A percentile compares a stretch with the other conserved stretches of the same genome.
phyloP scores from a whole-genome alignment of 495 filamentous ascomycete species.

The Podospora comata region DNA sequence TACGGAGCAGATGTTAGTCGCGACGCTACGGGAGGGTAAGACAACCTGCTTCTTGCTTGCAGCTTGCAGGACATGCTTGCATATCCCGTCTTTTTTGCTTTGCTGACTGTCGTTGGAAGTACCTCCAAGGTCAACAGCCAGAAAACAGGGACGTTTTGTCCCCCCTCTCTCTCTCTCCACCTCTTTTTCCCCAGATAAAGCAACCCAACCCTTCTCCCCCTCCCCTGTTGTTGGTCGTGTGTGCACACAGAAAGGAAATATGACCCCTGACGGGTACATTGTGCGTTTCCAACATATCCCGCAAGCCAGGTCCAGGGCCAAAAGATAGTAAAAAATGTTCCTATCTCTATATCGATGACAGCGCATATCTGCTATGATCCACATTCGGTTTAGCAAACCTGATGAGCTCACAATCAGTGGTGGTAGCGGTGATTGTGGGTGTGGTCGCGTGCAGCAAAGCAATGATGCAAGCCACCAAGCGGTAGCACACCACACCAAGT shows the following conservation, averaged over 20 bases:
- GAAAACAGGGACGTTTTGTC: too few species aligned
- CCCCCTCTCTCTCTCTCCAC: too few species aligned
- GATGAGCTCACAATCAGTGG: neutral
- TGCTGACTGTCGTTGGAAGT: neutral
- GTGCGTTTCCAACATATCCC: neutral
- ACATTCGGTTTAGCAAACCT: neutral
- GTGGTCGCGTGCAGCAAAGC: neutral
- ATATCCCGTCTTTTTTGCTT: neutral
- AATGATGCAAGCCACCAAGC: neutral
- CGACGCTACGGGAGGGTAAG: neutral
- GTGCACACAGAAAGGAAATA: too few species aligned
- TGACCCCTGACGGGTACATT: neutral
- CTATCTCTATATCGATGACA: neutral
- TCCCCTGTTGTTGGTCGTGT: neutral
- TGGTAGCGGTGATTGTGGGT: too few species aligned
- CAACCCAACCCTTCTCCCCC: neutral
- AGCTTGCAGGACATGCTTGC: neutral
- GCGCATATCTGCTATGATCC: neutral
- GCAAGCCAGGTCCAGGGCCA: neutral
- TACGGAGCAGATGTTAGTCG: neutral
- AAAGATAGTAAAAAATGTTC: neutral
- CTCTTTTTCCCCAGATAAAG: neutral
- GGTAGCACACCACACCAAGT: neutral
- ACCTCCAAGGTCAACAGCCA: neutral
- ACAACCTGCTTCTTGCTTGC: constrained; percentile 2